Percentiles rank a stretch among this genome's conserved stretches.
Evolutionary conservation across 2,329 filamentous ascomycete species (phyloP).

Genomic region (Metarhizium guizhouense): DNA sequence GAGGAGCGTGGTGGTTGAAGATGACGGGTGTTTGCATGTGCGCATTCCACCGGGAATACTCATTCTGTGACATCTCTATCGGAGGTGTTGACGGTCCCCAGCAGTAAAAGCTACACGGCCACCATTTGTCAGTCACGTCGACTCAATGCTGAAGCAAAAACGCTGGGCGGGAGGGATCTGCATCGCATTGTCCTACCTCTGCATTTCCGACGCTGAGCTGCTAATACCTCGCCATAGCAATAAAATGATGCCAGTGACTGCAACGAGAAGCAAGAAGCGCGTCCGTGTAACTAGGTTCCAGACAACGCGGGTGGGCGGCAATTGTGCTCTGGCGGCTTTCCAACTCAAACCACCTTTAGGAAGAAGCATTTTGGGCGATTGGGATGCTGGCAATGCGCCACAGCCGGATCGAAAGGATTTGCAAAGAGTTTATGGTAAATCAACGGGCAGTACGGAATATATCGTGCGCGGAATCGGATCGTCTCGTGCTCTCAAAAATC

Average conservation of each 20-base stretch:
- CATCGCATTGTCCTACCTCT: slow-evolving; percentile 54
- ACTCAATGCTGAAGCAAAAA: not conserved
- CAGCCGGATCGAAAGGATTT: not conserved
- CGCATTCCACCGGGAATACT: slow-evolving; percentile 80
- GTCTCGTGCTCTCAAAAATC: not conserved
- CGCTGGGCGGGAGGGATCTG: not conserved
- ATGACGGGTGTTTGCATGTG: slow-evolving; percentile 88
- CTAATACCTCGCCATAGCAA: slow-evolving; percentile 84
- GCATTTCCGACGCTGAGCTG: slow-evolving; percentile 75
- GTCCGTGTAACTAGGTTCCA: slow-evolving; percentile 65
- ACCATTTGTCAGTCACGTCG: slow-evolving; percentile 10
- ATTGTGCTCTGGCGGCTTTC: slow-evolving; percentile 75
- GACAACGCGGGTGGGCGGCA: slow-evolving; percentile 69
- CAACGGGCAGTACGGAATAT: not conserved
- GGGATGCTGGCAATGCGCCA: slow-evolving; percentile 3
- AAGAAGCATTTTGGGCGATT: slow-evolving; percentile 61
- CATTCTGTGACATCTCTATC: slow-evolving; percentile 88
- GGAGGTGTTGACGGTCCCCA: slow-evolving; percentile 94
- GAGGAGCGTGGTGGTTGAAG: slow-evolving; percentile 88
- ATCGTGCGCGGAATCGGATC: not conserved
- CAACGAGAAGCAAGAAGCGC: slow-evolving; percentile 67
- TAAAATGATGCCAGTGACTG: slow-evolving; percentile 60
- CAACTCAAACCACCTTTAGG: slow-evolving; percentile 85
- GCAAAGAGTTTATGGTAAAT: not conserved
- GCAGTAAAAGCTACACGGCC: slow-evolving; percentile 73